Evolutionary conservation across 179 eudicot species (phyloP).

Genomic region (Gypsophila paniculata): DNA sequence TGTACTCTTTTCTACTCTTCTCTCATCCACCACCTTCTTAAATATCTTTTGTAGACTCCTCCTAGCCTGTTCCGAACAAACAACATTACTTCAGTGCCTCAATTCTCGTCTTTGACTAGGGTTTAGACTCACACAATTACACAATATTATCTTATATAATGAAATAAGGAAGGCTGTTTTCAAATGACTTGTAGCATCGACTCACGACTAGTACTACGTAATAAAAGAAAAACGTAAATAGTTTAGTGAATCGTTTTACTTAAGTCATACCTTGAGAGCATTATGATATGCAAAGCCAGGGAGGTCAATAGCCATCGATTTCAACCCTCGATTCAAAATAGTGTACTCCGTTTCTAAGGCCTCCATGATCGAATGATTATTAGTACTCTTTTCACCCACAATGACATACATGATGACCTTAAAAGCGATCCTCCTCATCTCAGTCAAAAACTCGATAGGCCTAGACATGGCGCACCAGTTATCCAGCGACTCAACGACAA

Average conservation of each 20-base stretch:
- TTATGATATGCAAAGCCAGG: slow-evolving; percentile 59
- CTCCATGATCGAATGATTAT: slow-evolving; percentile 31
- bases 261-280: slow-evolving; percentile 42
- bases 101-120: neutral
- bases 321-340: slow-evolving; percentile 36
- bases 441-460: slow-evolving; percentile 49
- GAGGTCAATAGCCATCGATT: slow-evolving; percentile 50
- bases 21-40: slow-evolving; percentile 31
- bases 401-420: slow-evolving; percentile 47
- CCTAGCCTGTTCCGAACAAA: slow-evolving; percentile 32
- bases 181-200: too few species aligned
- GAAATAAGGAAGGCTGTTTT: too few species aligned
- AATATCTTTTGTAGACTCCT: slow-evolving; percentile 38
- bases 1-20: slow-evolving; percentile 26
- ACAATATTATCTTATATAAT: too few species aligned
- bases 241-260: neutral
- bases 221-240: neutral
- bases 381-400: slow-evolving; percentile 34
- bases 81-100: neutral
- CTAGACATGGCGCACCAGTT: slow-evolving; percentile 34
- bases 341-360: slow-evolving; percentile 45
- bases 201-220: too few species aligned
- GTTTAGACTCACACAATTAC: neutral
- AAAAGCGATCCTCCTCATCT: slow-evolving; percentile 48
- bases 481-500: slow-evolving; percentile 31